A percentile compares a stretch with the other conserved stretches of the same genome.
phyloP scores from a whole-genome alignment of 768 basidiomycete species.

The Kockovaella imperatae region DNA sequence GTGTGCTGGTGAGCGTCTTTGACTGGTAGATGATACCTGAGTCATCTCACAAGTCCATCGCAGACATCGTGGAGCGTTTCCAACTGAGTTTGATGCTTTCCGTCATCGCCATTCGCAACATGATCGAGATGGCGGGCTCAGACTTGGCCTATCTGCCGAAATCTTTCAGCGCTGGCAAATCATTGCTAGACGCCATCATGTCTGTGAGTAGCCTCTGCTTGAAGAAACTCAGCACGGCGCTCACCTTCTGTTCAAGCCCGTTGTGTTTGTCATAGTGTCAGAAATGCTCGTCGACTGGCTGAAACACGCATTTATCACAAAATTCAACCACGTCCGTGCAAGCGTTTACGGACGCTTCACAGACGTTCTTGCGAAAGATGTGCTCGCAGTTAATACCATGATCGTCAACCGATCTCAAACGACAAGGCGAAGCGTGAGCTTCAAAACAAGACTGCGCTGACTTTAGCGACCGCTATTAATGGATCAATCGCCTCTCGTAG shows the following conservation, averaged over 20 bases:
- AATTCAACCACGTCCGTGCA: conserved; percentile 96
- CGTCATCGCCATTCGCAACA: conserved; percentile 85
- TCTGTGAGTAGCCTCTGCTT: conserved; percentile 52
- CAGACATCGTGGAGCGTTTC: conserved; percentile 96
- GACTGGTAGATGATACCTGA: not conserved
- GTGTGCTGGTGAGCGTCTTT: conserved; percentile 66
- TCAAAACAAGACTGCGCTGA: not conserved
- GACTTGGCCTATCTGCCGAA: conserved; percentile 68
- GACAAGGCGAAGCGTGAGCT: conserved; percentile 52
- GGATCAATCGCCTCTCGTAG: conserved; percentile 90
- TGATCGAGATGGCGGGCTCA: conserved; percentile 86
- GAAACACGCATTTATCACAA: conserved; percentile 98
- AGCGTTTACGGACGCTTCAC: conserved; percentile 91
- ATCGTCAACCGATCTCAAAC: conserved; percentile 7
- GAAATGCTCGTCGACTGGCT: conserved; percentile 97
- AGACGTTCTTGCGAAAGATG: conserved; percentile 88
- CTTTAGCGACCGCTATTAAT: conserved; percentile 70
- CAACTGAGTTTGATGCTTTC: conserved; percentile 82
- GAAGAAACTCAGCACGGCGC: not conserved
- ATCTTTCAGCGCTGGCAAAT: conserved; percentile 43
- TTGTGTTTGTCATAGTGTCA: conserved; percentile 77
- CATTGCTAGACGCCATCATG: conserved; percentile 60
- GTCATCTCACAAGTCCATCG: not conserved
- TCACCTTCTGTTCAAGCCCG: conserved; percentile 52
- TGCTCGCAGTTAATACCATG: conserved; percentile 53